phyloP scores from a whole-genome alignment of 2,329 filamentous ascomycete genomes.

The Talaromyces verruculosus region DNA sequence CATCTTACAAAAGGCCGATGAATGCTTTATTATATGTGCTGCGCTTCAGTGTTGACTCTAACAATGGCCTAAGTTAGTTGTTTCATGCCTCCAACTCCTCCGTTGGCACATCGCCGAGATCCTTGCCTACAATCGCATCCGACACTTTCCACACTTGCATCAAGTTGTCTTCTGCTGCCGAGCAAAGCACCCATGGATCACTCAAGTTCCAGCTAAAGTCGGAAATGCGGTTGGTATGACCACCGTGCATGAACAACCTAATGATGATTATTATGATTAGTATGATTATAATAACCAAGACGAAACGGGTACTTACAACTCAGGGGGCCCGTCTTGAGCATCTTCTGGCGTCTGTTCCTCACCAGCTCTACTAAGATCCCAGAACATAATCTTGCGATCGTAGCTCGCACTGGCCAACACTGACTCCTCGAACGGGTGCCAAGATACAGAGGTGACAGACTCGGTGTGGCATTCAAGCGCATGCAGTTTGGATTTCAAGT shows the following conservation, averaged over 20 bases:
- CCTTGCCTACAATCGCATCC: slow-evolving; percentile 75
- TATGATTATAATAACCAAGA: too few relatives aligned
- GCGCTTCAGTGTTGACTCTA: not conserved
- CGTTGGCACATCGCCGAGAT: slow-evolving; percentile 71
- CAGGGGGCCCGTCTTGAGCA: slow-evolving; percentile 88
- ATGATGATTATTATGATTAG: not conserved
- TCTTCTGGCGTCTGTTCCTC: slow-evolving; percentile 95
- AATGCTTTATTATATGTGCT: not conserved
- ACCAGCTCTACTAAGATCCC: slow-evolving; percentile 88
- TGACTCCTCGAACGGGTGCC: slow-evolving; percentile 88
- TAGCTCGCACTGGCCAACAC: slow-evolving; percentile 90
- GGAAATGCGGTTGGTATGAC: slow-evolving; percentile 92
- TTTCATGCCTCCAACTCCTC: slow-evolving; percentile 67
- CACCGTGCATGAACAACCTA: slow-evolving; percentile 96
- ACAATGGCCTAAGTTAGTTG: not conserved
- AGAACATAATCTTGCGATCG: slow-evolving; percentile 91
- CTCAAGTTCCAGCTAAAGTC: slow-evolving; percentile 99
- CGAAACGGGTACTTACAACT: slow-evolving; percentile 66
- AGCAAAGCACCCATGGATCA: slow-evolving; percentile 94
- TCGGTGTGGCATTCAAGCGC: slow-evolving; percentile 84
- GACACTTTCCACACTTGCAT: slow-evolving; percentile 92
- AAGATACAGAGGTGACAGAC: slow-evolving; percentile 85
- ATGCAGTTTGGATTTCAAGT: slow-evolving; percentile 86
- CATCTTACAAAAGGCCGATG: not conserved
- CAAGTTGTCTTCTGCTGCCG: slow-evolving; percentile 93